Conservation (phyloP, 176 grass and related monocot genomes). For the Secale cereale region DNA sequence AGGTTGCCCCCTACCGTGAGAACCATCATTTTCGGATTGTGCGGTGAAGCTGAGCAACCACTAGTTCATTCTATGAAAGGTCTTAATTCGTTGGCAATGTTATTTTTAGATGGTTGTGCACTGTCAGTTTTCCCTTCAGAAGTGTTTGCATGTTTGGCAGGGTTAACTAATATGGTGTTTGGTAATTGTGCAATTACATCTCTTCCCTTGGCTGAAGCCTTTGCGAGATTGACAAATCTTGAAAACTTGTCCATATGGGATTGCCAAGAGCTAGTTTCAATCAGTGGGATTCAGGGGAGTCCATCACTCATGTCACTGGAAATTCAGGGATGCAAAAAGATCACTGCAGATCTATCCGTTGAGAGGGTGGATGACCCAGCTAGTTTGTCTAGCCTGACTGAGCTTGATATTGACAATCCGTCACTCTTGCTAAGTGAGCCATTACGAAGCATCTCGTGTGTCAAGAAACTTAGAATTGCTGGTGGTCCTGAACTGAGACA, state of each 20-base stretch:
- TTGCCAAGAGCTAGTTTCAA: slow-evolving; percentile 41
- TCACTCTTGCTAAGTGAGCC: slow-evolving; percentile 30
- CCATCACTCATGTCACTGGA: slow-evolving; percentile 12
- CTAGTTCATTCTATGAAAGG: slow-evolving; percentile 30
- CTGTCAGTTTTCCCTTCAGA: slow-evolving; percentile 1
- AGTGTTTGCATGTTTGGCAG: slow-evolving; percentile 11
- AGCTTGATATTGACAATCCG: slow-evolving; percentile 30
- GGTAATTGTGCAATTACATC: slow-evolving; percentile 20
- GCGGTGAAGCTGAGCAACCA: slow-evolving; percentile 28
- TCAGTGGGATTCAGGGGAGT: slow-evolving; percentile 37
- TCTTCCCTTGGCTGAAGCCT: slow-evolving; percentile 30
- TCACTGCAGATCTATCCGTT: slow-evolving; percentile 7
- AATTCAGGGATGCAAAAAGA: slow-evolving; percentile 37
- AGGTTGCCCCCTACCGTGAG: slow-evolving; percentile 15
- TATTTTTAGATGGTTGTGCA: slow-evolving; percentile 35
- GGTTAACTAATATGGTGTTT: not conserved
- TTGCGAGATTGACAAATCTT: slow-evolving; percentile 34
- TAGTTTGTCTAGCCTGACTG: not conserved
- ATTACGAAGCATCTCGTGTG: slow-evolving; percentile 25
- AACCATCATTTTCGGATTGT: slow-evolving; percentile 36
- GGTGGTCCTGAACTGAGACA: not conserved
- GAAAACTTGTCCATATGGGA: not conserved
- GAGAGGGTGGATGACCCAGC: not conserved
- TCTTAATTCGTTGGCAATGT: slow-evolving; percentile 21
- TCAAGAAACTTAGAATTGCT: not conserved